phyloP scores from a whole-genome alignment of 2,329 filamentous ascomycete species.

The Periconia digitata region DNA sequence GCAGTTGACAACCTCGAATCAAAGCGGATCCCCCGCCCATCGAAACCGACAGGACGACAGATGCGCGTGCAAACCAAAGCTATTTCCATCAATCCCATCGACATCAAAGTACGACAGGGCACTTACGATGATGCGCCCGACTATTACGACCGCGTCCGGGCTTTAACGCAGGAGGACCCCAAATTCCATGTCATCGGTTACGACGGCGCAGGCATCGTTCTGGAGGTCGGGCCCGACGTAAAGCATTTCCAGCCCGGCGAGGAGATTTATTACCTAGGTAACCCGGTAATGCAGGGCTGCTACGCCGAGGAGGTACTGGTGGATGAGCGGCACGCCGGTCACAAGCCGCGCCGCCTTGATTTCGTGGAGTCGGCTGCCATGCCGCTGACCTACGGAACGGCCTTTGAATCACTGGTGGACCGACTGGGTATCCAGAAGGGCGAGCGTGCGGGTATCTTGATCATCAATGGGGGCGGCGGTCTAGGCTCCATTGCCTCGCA shows the following conservation, averaged over 20 bases:
- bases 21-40: constrained; percentile 34
- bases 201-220: constrained; percentile 11
- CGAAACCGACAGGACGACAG: constrained; percentile 33
- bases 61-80: constrained; percentile 32
- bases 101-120: constrained; percentile 23
- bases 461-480: constrained; percentile 52
- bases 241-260: constrained; percentile 40
- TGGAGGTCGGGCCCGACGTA: constrained; percentile 5
- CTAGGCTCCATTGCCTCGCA: constrained; percentile 50
- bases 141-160: constrained; percentile 12
- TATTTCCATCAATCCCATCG: constrained; percentile 25
- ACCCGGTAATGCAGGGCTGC: constrained; percentile 44
- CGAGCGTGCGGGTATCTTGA: constrained; percentile 40
- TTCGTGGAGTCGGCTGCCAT: constrained; percentile 10
- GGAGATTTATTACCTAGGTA: constrained; percentile 48
- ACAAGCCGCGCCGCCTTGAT: constrained; percentile 43
- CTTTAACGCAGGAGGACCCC: constrained; percentile 3
- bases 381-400: constrained; percentile 12
- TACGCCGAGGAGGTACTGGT: constrained; percentile 49
- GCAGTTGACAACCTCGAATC: constrained; percentile 26
- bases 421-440: constrained; percentile 43
- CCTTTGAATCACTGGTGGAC: constrained; percentile 42
- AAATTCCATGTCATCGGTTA: constrained; percentile 11
- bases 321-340: constrained; percentile 43
- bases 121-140: constrained; percentile 36